Percentiles rank a stretch among this genome's conserved stretches.
These are phyloP conservation scores for Articulospora tetracladia DNA, from an alignment of 495 filamentous ascomycete species.

Conservation along the genomic window DNA sequence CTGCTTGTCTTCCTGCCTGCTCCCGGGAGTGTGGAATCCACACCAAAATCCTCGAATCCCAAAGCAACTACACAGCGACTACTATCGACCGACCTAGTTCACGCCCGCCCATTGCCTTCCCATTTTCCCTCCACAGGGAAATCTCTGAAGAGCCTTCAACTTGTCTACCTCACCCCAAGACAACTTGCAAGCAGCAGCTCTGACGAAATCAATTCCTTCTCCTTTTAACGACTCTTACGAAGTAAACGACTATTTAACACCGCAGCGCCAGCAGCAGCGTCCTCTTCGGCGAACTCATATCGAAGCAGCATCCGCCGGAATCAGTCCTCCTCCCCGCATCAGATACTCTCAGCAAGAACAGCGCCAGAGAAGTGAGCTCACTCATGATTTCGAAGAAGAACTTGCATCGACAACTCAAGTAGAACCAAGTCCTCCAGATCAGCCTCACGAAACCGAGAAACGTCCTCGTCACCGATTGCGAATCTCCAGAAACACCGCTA, in stretches of 20 bases:
- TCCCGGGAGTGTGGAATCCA: constrained; percentile 1
- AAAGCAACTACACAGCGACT: not conserved
- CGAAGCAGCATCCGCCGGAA: constrained; percentile 26
- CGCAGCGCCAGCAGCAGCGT: constrained; percentile 26
- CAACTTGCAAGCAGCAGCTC: constrained; percentile 15
- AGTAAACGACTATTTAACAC: constrained; percentile 24
- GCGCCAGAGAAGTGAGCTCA: constrained; percentile 3
- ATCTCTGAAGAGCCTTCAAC: constrained; percentile 13
- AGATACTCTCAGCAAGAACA: constrained; percentile 10
- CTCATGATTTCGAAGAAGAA: constrained; percentile 25
- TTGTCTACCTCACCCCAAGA: constrained; percentile 16
- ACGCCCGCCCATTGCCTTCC: constrained; percentile 1
- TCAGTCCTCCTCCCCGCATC: constrained; percentile 18
- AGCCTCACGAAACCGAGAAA: constrained; percentile 10
- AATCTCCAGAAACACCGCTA: constrained; percentile 26
- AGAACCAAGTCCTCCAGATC: constrained; percentile 14
- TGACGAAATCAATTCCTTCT: constrained; percentile 21
- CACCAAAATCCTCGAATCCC: not conserved
- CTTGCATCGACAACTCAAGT: constrained; percentile 18
- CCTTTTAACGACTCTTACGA: constrained; percentile 28
- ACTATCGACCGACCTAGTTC: not conserved
- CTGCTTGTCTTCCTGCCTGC: not conserved
- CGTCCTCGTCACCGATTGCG: constrained; percentile 19
- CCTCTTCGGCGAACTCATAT: constrained; percentile 25
- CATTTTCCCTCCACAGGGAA: constrained; percentile 7